phyloP scores from a whole-genome alignment of 768 basidiomycete species.

The Boletus barrowsii region DNA sequence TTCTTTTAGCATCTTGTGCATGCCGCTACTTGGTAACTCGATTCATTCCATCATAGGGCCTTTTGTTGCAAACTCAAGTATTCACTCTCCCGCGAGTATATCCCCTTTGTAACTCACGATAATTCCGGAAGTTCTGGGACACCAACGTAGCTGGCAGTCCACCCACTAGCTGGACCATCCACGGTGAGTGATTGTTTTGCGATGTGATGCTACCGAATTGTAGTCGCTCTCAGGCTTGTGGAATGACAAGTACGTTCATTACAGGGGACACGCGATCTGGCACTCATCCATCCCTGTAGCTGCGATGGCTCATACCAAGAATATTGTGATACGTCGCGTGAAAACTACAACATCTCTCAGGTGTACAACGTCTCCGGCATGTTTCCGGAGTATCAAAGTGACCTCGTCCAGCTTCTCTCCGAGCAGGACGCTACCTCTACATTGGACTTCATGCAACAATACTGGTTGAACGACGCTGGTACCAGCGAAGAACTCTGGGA shows the following conservation, averaged over 20 bases:
- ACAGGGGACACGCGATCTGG: background rate
- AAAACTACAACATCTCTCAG: conserved; percentile 39
- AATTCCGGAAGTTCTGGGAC: conserved; percentile 62
- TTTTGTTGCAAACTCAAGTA: conserved; percentile 56
- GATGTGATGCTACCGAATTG: background rate
- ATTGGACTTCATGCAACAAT: conserved; percentile 56
- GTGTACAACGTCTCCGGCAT: conserved; percentile 25
- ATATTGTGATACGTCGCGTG: conserved; percentile 42
- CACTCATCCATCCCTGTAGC: conserved; percentile 31
- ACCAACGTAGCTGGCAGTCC: conserved; percentile 63
- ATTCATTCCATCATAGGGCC: conserved; percentile 41
- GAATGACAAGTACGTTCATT: conserved; percentile 53
- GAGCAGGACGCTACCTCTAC: conserved; percentile 58
- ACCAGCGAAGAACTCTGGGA: conserved; percentile 66
- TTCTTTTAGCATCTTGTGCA: background rate
- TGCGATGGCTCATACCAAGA: conserved; percentile 47
- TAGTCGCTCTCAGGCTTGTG: conserved; percentile 48
- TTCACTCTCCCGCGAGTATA: background rate
- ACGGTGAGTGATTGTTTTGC: conserved; percentile 42
- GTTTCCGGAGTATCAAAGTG: background rate
- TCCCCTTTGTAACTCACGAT: background rate
- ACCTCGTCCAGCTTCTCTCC: conserved; percentile 45
- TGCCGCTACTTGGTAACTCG: no score
- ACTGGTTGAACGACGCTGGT: conserved; percentile 62
- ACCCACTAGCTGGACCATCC: conserved; percentile 67